Evolutionary conservation across 352 stramenopile species (phyloP), one percentile per base, ranked within the genome.

Genomic region (Pythium utonaiense): DNA sequence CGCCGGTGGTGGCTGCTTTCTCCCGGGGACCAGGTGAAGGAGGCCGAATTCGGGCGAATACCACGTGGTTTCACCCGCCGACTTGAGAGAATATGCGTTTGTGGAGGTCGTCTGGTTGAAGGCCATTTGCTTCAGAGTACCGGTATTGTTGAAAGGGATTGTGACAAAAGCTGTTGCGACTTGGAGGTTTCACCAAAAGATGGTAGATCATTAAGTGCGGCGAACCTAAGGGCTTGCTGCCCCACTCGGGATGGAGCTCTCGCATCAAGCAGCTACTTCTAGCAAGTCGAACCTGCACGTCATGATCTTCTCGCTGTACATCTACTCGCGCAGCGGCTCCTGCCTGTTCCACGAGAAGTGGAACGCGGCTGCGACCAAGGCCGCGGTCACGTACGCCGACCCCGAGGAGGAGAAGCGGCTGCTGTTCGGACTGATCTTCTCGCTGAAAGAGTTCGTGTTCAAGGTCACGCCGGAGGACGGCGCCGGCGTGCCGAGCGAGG

Each of bases 271-370:
- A n/a, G n/a, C n/a, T n/a, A n/a, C n/a, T n/a, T n/a, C n/a, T n/a
- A n/a, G n/a, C n/a, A n/a, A n/a, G n/a, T n/a, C n/a, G n/a, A n/a
- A n/a, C n/a, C n/a, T n/a, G n/a, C n/a, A n/a, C 27, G 13, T 3
- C 3, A 95, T 93, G 86, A 95, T 97, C 71, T 97, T 83, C 88
- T 96, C 90, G 60, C 83, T 97, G 36, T 95, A 93, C 71, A 95
- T 97, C 73, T 97, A 96, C 80, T 93, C 92, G 65, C 85, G 91
- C 38, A 81, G 69, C 33, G 89, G 91, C 31, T 75, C 83, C 60
- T 97, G 91, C 70, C 71, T 97, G 56, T 96, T 92, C 73, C 87
- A 97, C 58, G 78, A 95, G 68, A 95, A 96, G 62, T 97, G 91
- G 91, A 83, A 89, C 51, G 59, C 70, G 22, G 41, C 38, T 27